Base-by-base conservation (phyloP, 495 filamentous ascomycete species). In the Lasiosphaeris hirsuta region DNA sequence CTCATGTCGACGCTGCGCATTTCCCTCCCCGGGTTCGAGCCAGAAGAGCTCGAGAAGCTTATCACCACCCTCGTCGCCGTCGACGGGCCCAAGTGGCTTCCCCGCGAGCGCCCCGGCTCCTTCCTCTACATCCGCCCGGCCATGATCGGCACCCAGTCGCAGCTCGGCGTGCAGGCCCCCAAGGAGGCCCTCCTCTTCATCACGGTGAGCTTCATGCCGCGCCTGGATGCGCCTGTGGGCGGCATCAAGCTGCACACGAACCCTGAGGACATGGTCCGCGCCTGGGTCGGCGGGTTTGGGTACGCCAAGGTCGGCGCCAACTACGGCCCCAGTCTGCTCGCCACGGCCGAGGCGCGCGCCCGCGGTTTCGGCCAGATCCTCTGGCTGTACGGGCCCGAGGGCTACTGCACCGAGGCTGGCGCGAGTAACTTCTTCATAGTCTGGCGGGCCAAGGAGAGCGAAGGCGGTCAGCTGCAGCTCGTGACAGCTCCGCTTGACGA, bases 211-310 rank as follows among this genome's bases (percentile, higher is more conserved):
- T 84, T 81, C 59, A 94, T 95, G 82, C 88, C 91, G 3, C 59
- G 69, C 33, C 60, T 86, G 55, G 78, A 83, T 62, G 69, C 79
- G 33, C 76, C 80, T 39, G 66, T 75, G 11, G 76, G 75, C 45
- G 88, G 88, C 23, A 76, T 96, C 75, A 86, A 81, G 63, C 84
- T 97, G 23, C 84, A 93, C 59, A 92, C 90, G 3, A 88, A 83
- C 42, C 73, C 77, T 39, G 85, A 90, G 46, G 86, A 94, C 67
- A 87, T 83, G 71, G 82, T 94, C 54, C 86, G 92, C 44, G 92
- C 92, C 13, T 96, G 92, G 92, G 92, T 92, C 30, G 92, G 92
- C 39, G 92, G 92, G 30, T 94, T 93, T 66, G 91, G 92, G 0
- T 90, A 85, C 61, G 90, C 90, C 47, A 96, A 96, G 74, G 84